Evolutionary conservation across 345 rosid species (phyloP).

Genomic region (Salix suchowensis): DNA sequence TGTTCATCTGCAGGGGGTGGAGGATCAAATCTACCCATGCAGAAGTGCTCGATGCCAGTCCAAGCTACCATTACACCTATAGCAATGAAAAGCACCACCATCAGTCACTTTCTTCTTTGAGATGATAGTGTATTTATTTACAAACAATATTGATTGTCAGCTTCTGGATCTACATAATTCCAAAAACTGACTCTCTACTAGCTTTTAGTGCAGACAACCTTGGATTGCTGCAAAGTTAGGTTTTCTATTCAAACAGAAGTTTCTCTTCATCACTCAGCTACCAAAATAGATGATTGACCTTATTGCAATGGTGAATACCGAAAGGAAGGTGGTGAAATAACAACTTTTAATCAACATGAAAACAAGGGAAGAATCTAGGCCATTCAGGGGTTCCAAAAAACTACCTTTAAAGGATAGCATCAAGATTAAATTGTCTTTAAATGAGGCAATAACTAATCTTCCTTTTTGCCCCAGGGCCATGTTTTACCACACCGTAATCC

Average conservation of each 20-base stretch:
- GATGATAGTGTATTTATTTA: too few relatives aligned
- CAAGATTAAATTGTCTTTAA: neutral
- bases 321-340: neutral
- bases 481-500: neutral
- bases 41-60: constrained; percentile 93
- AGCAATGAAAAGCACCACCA: constrained; percentile 14
- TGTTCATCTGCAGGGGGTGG: constrained; percentile 76
- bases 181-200: neutral
- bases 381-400: neutral
- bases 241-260: neutral
- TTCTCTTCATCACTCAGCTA: neutral
- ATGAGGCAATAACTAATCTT: neutral
- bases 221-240: neutral
- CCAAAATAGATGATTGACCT: neutral
- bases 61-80: constrained; percentile 96
- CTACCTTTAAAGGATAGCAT: too few relatives aligned
- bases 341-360: neutral
- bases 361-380: neutral
- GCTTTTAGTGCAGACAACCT: neutral
- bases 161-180: neutral
- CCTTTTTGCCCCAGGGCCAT: neutral
- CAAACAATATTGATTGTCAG: neutral
- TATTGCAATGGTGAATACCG: neutral
- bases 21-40: constrained; percentile 86
- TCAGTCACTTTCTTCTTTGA: too few relatives aligned